A percentile compares a stretch with the other conserved stretches of the same genome.
Evolutionary conservation across 768 basidiomycete genomes (phyloP).

Genomic region (Suillus hirtellus): DNA sequence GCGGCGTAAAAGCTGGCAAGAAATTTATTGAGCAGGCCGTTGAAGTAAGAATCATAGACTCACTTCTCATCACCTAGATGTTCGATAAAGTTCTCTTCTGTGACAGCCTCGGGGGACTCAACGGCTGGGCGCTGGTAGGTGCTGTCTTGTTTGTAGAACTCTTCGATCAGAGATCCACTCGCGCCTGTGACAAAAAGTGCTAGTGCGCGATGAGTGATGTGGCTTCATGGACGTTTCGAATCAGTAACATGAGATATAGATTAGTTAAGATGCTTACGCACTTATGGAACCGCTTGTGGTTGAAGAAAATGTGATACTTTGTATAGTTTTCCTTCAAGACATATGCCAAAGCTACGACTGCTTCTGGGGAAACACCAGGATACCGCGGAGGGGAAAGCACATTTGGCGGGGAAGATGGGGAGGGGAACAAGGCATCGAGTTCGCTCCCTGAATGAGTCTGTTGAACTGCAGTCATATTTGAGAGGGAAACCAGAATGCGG

Average conservation of each 20-base stretch:
- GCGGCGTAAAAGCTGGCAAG: slow-evolving; percentile 25
- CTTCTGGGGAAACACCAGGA: slow-evolving; percentile 22
- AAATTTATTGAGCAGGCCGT: neutral
- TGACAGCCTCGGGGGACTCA: slow-evolving; percentile 26
- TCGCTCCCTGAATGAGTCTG: neutral
- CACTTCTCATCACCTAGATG: slow-evolving; percentile 31
- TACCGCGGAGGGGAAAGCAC: slow-evolving; percentile 8
- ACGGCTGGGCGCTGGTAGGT: slow-evolving; percentile 24
- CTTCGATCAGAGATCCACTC: slow-evolving; percentile 22
- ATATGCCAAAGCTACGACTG: slow-evolving; percentile 28
- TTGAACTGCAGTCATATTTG: neutral
- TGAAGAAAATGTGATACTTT: slow-evolving; percentile 50
- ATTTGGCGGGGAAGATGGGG: slow-evolving; percentile 11
- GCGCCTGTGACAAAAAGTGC: slow-evolving; percentile 31
- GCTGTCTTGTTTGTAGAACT: slow-evolving; percentile 27
- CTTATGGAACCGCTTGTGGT: slow-evolving; percentile 52
- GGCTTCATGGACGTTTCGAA: slow-evolving; percentile 18
- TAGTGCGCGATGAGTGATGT: slow-evolving; percentile 30
- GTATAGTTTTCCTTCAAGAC: slow-evolving; percentile 50
- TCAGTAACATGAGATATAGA: neutral
- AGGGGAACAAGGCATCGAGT: slow-evolving; percentile 13
- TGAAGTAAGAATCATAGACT: neutral
- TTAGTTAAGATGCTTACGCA: slow-evolving; percentile 23
- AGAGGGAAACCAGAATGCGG: no score
- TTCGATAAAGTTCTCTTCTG: slow-evolving; percentile 24